Base-by-base conservation (phyloP, 2,329 filamentous ascomycete genomes). In the Sporothrix protearum region DNA sequence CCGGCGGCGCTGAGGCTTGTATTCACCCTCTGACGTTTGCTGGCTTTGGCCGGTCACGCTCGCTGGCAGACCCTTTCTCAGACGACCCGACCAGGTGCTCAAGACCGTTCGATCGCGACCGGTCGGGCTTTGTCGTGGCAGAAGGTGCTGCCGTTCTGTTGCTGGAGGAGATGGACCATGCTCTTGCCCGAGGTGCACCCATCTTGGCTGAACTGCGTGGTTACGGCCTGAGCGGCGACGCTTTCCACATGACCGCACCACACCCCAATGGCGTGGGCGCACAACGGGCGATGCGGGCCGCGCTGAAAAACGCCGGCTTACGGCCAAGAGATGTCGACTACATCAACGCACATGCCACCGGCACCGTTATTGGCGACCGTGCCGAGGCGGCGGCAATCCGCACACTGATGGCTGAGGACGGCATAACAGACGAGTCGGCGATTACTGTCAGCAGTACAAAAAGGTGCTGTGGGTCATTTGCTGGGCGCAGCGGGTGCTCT, bases 291-390 rank as follows among this genome's bases (percentile, higher is more conserved):
- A 99, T 99, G 96, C 91, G 87, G 78, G 88, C 88, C 75, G 94
- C 95, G 0, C 81, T 99, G 72, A 89, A 86, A 76, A 88, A 92
- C 77, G 93, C 94, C 0, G 81, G 85, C 0, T 78, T 97, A 49
- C 84, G 84, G 68, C 94, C 96, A 0, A 81, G 81, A 0, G 82
- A 89, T 53, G 89, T 99, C 4, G 92, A 94, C 79, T 99, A 99
- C 79, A 87, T 99, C 78, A 99, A 98, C 77, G 96, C 96, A 0
- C 96, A 99, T 78, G 96, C 95, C 0, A 99, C 96, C 1, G 92
- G 92, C 28, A 99, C 95, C 0, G 80, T 85, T 7, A 85, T 98
- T 2, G 96, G 96, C 0, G 96, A 99, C 81, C 86, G 88, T 28
- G 95, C 96, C 0, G 96, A 99, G 81, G 95, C 95, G 68, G 83